Evolutionary conservation across 345 rosid species (phyloP), one percentile per base, ranked within the genome.

Genomic region (Diplotaxis tenuifolia): DNA sequence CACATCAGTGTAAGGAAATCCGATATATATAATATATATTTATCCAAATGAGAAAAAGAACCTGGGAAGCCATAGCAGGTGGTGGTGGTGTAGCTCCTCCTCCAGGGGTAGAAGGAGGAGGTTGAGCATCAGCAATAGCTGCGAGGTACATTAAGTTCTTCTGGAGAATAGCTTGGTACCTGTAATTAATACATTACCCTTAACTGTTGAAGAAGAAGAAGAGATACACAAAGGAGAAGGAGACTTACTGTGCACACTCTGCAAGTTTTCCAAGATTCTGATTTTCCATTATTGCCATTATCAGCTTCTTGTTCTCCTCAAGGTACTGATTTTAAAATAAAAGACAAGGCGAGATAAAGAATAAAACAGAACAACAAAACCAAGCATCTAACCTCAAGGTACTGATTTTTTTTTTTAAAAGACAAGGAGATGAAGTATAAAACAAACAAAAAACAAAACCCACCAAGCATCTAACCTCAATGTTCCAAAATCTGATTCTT

Each of bases 101-200:
- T 23, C 68, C 76, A 50, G 73, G 40, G 9, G 91, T 74, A 2
- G 86, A 86, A 69, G 90, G 75, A 63, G 83, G 99, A 2, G 99
- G 98, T 71, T 94, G 97, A 9, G 97, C 97, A 86, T 94, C 98
- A 42, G 97, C 98, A 68, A 94, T 91, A 28, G 98, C 98, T 75
- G 97, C 96, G 28, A 94, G 82, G 75, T 91, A 94, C 98, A 91
- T 94, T 78, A 94, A 77, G 73, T 94, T 94, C 83, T 91, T 94
- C 76, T 91, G 96, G 70, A 94, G 88, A 77, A 77, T 83, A 59
- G 98, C 88, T 82, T 94, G 98, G 75, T 88, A 89, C 85, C 97
- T 94, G 65, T 62, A 57, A n/a, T n/a, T n/a, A n/a, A n/a, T n/a
- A n/a, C n/a, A n/a, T n/a, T n/a, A n/a, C n/a, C n/a, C n/a, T n/a